A percentile compares a stretch with the other conserved stretches of the same genome.
Conservation (phyloP, 306 rosid species). For the Begonia fuchsioides region DNA sequence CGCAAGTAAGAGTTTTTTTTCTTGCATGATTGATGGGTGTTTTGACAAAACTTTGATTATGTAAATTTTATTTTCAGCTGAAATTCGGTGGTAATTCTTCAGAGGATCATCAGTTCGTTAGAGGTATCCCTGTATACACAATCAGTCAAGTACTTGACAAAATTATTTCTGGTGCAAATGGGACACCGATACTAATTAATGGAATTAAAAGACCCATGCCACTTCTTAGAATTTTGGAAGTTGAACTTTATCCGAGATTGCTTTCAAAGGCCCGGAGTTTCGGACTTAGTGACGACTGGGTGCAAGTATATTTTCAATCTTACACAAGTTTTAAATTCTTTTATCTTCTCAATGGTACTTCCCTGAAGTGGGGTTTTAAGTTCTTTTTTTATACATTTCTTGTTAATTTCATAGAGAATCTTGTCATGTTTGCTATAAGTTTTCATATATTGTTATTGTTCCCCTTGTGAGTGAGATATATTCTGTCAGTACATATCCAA, state of each 20-base stretch:
- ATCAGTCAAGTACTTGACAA: conserved; percentile 82
- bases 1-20: conserved; percentile 47
- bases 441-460: too few species aligned
- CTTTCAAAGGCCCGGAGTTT: conserved; percentile 95
- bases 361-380: too few species aligned
- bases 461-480: too few species aligned
- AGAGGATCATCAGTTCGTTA: conserved; percentile 91
- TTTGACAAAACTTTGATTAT: neutral
- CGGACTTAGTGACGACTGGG: conserved; percentile 80
- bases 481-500: too few species aligned
- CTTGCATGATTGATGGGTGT: neutral
- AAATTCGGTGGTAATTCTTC: conserved; percentile 66
- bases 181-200: conserved; percentile 74
- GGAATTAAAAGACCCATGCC: conserved; percentile 88
- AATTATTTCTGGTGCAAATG: conserved; percentile 61
- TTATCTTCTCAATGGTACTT: neutral
- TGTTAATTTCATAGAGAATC: too few species aligned
- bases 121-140: conserved; percentile 83
- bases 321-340: conserved; percentile 3
- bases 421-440: too few species aligned
- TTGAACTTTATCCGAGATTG: conserved; percentile 86
- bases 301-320: conserved; percentile 45
- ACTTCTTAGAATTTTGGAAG: conserved; percentile 72
- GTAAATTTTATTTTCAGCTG: conserved; percentile 37
- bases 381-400: too few species aligned